Base-by-base conservation (phyloP, 371 early-diverging fungal species). In the Globomyces sp. region DNA sequence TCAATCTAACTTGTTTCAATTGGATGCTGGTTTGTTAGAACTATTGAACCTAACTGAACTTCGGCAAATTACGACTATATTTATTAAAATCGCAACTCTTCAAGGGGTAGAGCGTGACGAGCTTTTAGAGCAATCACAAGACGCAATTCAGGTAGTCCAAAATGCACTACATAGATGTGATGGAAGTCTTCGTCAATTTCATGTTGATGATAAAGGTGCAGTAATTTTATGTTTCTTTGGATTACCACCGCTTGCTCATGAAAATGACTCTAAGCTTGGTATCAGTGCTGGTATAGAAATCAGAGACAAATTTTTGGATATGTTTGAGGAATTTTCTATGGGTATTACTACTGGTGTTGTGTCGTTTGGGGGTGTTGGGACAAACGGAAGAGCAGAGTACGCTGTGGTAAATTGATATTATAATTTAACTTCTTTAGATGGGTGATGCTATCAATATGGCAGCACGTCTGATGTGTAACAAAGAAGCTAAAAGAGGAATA, bases 381-480 rank as follows among this genome's bases (percentile, higher is more conserved):
- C 72, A 42, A 41, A 57, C 4, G 55, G 71, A 10, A 60, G 84
- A 44, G 77, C 81, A 1, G 84, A 84, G 59, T 84, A 84, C 61
- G 83, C 84, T 5, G 74, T 84, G 75, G 83, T 83, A 74, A 66
- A 71, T 65, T 24, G n/a, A 39, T 58, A 37, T 8, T 37, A 39
- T 60, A 43, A 51, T n/a, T 6, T 24, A 24, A 24, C 24, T 24
- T 24, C 24, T 24, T 24, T 45, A 83, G 83, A 83, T 83, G 81
- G 84, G 84, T n/a, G 84, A 84, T 58, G 76, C 80, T 3, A 83
- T 84, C 53, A 84, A 84, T 68, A 84, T 84, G 84, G 84, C 84
- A 1, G 84, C 84, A 2, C 66, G 84, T 5, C 58, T 84, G 6
- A 84, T 84, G 84, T 77, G 72, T 53, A 75, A 68, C 5, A 57